Base-by-base conservation (phyloP, 352 stramenopile species). In the Phytopythium vexans region DNA sequence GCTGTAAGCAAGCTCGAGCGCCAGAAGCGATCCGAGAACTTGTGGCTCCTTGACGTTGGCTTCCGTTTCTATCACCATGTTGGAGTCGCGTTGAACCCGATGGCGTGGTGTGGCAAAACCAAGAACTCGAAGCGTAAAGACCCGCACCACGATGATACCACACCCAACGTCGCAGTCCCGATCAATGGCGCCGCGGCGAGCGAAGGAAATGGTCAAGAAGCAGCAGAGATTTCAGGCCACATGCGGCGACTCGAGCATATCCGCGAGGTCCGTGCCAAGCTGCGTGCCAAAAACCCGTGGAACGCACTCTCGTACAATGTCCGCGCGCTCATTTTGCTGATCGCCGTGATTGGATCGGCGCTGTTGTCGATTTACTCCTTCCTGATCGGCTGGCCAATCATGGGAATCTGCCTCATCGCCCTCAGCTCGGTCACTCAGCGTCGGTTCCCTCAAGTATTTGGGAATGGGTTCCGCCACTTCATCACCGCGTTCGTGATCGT, bases 381-480 rank as follows among this genome's bases (percentile, higher is more conserved):
- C 62, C 56, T 89, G 44, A 53, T 88, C 21, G 82, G 79, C 15
- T 92, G 82, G 82, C 79, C 77, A 1, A 60, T 90, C 59, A 90
- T 92, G 79, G 75, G 82, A 33, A 41, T 86, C 15, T 77, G 60
- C n/a, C 61, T 92, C 14, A 76, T 92, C 50, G 54, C 74, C n/a
- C 60, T 89, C 50, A 77, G 68, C 52, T 80, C 68, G 12, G 76
- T 85, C 31, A 82, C 86, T 21, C 82, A 92, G 66, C 64, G 60
- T 42, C 72, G 80, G 32, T 92, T 89, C 39, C 82, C 82, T 42
- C 79, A 89, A 61, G 79, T 92, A 33, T 92, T 92, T 37, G 82
- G 82, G 4, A 63, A 68, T 40, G 72, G 74, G 32, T 92, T 92
- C 58, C 71, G 74, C 14, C 70, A 89, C 51, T 92, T 92, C 40